phyloP scores from a whole-genome alignment of 306 rosid species.

The Comarum palustre region DNA sequence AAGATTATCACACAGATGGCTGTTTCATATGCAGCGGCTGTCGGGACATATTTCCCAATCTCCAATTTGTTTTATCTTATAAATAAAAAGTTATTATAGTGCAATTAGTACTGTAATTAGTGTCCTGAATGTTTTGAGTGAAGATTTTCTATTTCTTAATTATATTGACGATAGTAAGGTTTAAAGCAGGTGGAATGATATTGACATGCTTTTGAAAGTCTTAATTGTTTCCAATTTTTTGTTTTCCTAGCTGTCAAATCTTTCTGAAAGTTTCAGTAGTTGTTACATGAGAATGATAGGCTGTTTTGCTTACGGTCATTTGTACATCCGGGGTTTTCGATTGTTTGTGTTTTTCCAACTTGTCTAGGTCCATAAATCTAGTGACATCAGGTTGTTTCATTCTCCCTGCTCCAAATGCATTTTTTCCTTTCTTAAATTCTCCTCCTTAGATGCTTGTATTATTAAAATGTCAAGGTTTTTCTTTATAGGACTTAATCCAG shows the following conservation, averaged over 20 bases:
- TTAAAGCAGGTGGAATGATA: neutral
- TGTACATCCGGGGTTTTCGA: neutral
- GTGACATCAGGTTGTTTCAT: slow-evolving; percentile 13
- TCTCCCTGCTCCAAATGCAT: slow-evolving; percentile 1
- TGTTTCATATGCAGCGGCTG: neutral
- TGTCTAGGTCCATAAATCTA: neutral
- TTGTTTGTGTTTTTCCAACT: neutral
- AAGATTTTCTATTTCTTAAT: too few relatives aligned
- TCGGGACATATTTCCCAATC: neutral
- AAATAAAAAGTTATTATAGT: neutral
- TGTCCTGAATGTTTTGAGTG: neutral
- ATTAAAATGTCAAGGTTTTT: slow-evolving; percentile 22
- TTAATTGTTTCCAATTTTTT: neutral
- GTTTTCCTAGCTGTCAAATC: neutral
- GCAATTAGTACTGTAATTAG: neutral
- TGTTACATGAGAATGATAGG: neutral
- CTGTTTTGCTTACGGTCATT: neutral
- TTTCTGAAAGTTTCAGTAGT: neutral
- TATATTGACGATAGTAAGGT: neutral
- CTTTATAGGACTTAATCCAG: slow-evolving; percentile 69
- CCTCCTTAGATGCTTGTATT: slow-evolving; percentile 6
- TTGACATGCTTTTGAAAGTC: neutral
- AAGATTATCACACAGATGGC: neutral
- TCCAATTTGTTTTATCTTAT: neutral
- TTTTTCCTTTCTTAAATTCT: slow-evolving; percentile 18